These are phyloP conservation scores for Barbarea vulgaris DNA, from an alignment of 345 rosid species.

Conservation along the genomic window DNA sequence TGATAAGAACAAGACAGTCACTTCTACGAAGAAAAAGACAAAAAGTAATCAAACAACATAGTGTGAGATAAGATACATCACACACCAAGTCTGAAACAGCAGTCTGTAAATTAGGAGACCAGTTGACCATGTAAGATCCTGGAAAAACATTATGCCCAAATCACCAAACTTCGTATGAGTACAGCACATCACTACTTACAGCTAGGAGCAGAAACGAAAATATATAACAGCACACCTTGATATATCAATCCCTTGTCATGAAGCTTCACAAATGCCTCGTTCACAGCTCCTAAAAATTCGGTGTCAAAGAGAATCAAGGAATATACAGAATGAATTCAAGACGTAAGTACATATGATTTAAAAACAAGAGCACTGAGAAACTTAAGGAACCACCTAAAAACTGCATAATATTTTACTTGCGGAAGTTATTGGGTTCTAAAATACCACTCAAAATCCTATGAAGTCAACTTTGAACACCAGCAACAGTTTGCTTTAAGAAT, in stretches of 20 bases:
- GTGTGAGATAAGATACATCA: conserved; percentile 40
- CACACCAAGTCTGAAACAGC: conserved; percentile 98
- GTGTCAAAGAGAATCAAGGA: conserved; percentile 5
- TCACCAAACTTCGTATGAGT: conserved; percentile 14
- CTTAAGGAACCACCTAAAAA: neutral
- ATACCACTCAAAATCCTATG: conserved; percentile 5
- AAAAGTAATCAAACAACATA: conserved; percentile 11
- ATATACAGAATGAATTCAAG: conserved; percentile 17
- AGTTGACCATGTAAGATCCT: conserved; percentile 99
- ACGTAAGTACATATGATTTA: neutral
- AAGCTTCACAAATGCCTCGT: conserved; percentile 90
- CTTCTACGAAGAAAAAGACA: conserved; percentile 19
- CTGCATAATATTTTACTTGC: conserved; percentile 1
- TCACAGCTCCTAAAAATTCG: conserved; percentile 72
- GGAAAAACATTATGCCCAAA: conserved; percentile 31
- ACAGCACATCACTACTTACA: conserved; percentile 5
- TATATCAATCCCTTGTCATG: conserved; percentile 94
- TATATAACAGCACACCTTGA: conserved; percentile 58
- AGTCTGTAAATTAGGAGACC: conserved; percentile 98
- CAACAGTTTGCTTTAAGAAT: neutral
- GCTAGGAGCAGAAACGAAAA: neutral
- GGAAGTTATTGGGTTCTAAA: conserved; percentile 1
- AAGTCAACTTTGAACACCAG: conserved; percentile 10
- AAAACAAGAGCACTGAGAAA: conserved; percentile 5
- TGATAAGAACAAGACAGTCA: conserved; percentile 38